These are phyloP conservation scores for Juglanconis oblonga DNA, from an alignment of 2,329 filamentous ascomycete genomes.

Conservation along the genomic window DNA sequence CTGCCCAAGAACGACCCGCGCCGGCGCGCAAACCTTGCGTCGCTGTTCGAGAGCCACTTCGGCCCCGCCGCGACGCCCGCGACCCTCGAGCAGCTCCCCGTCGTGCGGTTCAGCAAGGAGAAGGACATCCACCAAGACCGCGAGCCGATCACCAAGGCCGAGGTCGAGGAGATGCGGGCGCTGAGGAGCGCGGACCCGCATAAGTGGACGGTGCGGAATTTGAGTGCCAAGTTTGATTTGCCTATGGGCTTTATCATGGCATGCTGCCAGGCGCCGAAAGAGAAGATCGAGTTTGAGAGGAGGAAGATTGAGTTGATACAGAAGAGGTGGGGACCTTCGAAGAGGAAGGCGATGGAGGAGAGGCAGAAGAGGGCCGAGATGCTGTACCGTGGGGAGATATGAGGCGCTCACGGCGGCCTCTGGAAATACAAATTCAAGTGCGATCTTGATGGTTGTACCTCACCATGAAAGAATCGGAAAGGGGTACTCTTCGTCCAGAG, in stretches of 20 bases:
- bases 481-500: neutral
- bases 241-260: conserved; percentile 56
- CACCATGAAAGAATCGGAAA: neutral
- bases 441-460: neutral
- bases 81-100: conserved; percentile 16
- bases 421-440: neutral
- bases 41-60: conserved; percentile 35
- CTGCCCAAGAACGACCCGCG: conserved; percentile 56
- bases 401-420: conserved; percentile 17
- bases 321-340: conserved; percentile 56
- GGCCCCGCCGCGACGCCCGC: neutral
- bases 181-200: conserved; percentile 52
- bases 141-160: conserved; percentile 47
- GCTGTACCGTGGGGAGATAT: conserved; percentile 51
- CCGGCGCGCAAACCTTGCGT: conserved; percentile 45
- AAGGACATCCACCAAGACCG: neutral
- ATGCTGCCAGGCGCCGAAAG: conserved; percentile 47
- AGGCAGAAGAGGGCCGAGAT: conserved; percentile 50
- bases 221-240: conserved; percentile 56
- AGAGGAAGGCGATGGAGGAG: conserved; percentile 53
- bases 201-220: conserved; percentile 50
- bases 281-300: conserved; percentile 45
- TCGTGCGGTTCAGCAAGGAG: conserved; percentile 2
- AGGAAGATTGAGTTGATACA: conserved; percentile 46
- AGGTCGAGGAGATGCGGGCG: conserved; percentile 59